These are phyloP conservation scores for Pinus tabuliformis DNA, from an alignment of 75 land plant species.

Conservation along the genomic window DNA sequence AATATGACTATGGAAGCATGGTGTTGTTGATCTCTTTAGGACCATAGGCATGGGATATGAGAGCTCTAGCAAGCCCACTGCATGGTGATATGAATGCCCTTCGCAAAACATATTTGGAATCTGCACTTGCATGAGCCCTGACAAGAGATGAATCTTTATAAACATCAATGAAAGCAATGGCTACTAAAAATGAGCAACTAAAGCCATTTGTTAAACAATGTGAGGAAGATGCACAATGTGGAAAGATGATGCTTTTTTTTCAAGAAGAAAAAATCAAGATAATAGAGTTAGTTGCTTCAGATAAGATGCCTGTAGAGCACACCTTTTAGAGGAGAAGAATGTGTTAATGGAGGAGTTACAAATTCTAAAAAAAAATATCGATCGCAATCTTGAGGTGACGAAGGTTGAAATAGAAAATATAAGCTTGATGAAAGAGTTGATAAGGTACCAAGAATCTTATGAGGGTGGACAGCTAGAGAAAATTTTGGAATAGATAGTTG, in stretches of 20 bases:
- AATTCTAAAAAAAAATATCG: slow-evolving; percentile 50
- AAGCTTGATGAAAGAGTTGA: slow-evolving; percentile 74
- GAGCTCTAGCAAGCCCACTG: slow-evolving; percentile 47
- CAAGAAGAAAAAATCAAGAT: slow-evolving; percentile 86
- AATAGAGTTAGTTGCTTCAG: slow-evolving; percentile 67
- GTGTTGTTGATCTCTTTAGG: not conserved
- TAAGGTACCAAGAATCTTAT: slow-evolving; percentile 82
- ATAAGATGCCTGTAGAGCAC: slow-evolving; percentile 66
- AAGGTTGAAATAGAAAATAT: slow-evolving; percentile 98
- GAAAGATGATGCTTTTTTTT: slow-evolving; percentile 89
- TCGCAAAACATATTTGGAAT: slow-evolving; percentile 56
- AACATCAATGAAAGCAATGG: slow-evolving; percentile 46
- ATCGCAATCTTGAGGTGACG: slow-evolving; percentile 79
- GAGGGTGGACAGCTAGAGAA: slow-evolving; percentile 76
- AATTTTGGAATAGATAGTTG: slow-evolving; percentile 60
- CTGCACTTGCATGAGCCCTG: slow-evolving; percentile 69
- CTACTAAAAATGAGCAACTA: slow-evolving; percentile 67
- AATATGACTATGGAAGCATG: slow-evolving; percentile 17
- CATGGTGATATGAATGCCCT: slow-evolving; percentile 39
- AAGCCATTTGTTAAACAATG: slow-evolving; percentile 78
- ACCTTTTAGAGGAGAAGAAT: slow-evolving; percentile 71
- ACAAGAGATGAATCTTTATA: slow-evolving; percentile 80
- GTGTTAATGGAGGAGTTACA: slow-evolving; percentile 69
- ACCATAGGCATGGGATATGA: slow-evolving; percentile 41
- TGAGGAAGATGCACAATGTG: no score